Evolutionary conservation across 345 rosid genomes (phyloP).

Genomic region (Hypericum androsaemum): DNA sequence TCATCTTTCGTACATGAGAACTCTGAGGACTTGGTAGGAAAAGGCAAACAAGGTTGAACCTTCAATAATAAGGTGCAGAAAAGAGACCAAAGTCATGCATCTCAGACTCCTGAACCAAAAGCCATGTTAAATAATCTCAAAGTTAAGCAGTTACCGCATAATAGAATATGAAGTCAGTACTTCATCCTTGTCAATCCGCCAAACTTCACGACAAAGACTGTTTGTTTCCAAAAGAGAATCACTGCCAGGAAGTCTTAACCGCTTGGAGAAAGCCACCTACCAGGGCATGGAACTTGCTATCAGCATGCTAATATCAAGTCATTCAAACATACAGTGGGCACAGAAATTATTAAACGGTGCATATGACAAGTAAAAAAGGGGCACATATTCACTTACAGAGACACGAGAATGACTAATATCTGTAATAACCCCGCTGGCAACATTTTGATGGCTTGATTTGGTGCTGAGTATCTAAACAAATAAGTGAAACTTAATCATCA

Average conservation of each 20-base stretch:
- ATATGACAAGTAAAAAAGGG: background rate
- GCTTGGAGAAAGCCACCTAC: conserved; percentile 78
- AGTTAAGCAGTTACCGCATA: conserved; percentile 55
- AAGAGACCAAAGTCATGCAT: background rate
- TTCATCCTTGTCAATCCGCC: conserved; percentile 88
- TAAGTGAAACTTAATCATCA: background rate
- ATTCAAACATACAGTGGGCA: too few species aligned
- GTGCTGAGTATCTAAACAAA: conserved; percentile 56
- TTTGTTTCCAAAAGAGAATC: conserved; percentile 33
- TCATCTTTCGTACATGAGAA: conserved; percentile 71
- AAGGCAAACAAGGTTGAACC: conserved; percentile 87
- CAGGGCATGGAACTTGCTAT: too few species aligned
- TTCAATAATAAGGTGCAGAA: conserved; percentile 21
- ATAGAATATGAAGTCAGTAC: conserved; percentile 61
- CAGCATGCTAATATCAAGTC: too few species aligned
- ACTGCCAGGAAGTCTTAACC: conserved; percentile 65
- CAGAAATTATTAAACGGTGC: background rate
- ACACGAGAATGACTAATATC: conserved; percentile 62
- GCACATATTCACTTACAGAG: conserved; percentile 45
- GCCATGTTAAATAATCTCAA: conserved; percentile 5
- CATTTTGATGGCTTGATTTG: conserved; percentile 40
- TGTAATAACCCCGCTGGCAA: conserved; percentile 66
- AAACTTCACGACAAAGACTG: conserved; percentile 47
- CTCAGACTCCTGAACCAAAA: background rate
- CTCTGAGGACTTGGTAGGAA: conserved; percentile 48